Base-by-base conservation (phyloP, 2,329 filamentous ascomycete species). In the Mycosphaerella sp. region DNA sequence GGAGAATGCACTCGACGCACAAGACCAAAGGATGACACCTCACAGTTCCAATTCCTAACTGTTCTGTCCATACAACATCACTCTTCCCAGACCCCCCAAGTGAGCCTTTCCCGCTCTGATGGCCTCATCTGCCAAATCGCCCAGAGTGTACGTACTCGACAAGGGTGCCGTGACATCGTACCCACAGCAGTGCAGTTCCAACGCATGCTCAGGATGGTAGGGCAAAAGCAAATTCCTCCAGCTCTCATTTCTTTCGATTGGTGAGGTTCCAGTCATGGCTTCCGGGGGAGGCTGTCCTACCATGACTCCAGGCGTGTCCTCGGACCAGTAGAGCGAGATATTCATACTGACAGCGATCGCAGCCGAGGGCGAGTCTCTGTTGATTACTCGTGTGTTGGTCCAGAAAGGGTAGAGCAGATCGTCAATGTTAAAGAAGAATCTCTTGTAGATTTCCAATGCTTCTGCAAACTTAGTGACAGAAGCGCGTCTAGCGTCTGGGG, bases 181-280 rank as follows among this genome's bases (percentile, higher is more conserved):
- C 8, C 60, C 60, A 29, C 60, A 62, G 39, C 58, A 62, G 17
- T 62, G 60, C 34, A 62, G 38, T 40, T 62, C 58, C 39, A 62
- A 21, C 9, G 48, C 39, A 46, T 60, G 51, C n/a, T 55, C 48
- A 6, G 60, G 58, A 48, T 59, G 46, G 17, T 57, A 55, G 8
- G 60, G 60, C 14, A 62, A 52, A 9, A 62, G 38, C 6, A 62
- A 31, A 12, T 59, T 58, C 31, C 60, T 54, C 60, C 60, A 62
- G 6, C 53, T 59, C 11, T 52, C 52, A 6, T 53, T 51, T 31
- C 51, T 50, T 34, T 59, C 57, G n/a, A 62, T 60, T 3, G 54
- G 51, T 8, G 52, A 56, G 32, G 46, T 53, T 14, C 58, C 54
- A 47, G 60, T 49, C 38, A 59, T 47, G 12, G 34, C 49, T n/a